phyloP scores from a whole-genome alignment of 805 yeast species.

The Kockiozyma suomiensis region DNA sequence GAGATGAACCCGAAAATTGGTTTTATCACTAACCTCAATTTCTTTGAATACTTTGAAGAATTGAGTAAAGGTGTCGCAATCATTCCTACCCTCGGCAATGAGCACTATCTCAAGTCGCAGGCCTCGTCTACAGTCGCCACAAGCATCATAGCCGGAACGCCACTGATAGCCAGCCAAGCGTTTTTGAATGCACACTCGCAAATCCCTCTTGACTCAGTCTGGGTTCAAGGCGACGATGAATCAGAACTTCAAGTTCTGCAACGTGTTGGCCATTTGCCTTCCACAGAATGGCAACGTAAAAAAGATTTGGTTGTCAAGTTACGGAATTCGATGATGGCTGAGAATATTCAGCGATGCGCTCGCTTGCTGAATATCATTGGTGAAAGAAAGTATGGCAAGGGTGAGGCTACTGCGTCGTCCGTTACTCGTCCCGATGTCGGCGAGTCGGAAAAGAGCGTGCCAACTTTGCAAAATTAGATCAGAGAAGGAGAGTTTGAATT shows the following conservation, averaged over 20 bases:
- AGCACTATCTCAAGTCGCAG: conserved; percentile 18
- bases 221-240: conserved; percentile 29
- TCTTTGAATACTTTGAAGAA: conserved; percentile 28
- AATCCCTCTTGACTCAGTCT: conserved; percentile 26
- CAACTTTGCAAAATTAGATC: too few relatives aligned
- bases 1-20: conserved; percentile 12
- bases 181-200: conserved; percentile 28
- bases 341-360: conserved; percentile 16
- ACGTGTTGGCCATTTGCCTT: conserved; percentile 32
- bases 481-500: too few relatives aligned
- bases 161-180: conserved; percentile 22
- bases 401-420: too few relatives aligned
- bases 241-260: conserved; percentile 35
- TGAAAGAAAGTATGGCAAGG: conserved; percentile 2
- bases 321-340: conserved; percentile 26
- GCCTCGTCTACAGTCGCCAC: conserved; percentile 34
- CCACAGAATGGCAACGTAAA: conserved; percentile 36
- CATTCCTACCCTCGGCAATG: conserved; percentile 29
- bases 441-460: too few relatives aligned
- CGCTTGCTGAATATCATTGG: conserved; percentile 11
- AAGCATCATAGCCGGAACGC: conserved; percentile 27
- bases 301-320: conserved; percentile 17
- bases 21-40: conserved; percentile 18
- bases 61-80: conserved; percentile 20
- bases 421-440: too few relatives aligned